Evolutionary conservation across 1,284 basidiomycete genomes (phyloP), one percentile per base, ranked within the genome.

Genomic region (Malassezia dermatis): DNA sequence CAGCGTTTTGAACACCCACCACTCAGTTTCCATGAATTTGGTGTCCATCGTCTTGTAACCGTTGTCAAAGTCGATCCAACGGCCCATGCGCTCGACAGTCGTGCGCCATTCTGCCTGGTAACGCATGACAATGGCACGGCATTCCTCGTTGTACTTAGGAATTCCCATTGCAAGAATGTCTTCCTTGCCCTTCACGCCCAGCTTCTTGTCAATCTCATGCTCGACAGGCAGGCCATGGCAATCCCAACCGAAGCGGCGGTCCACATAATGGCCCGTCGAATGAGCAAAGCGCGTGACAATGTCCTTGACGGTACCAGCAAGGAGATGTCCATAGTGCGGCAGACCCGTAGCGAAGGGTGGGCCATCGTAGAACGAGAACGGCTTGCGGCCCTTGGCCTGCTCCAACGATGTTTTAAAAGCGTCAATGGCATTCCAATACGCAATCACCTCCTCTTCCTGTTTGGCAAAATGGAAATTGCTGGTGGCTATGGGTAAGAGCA

Each of bases 41-140:
- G 84, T 78, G 75, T 98, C 88, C 61, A 98, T 81, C 12, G 94
- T 99, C 79, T 95, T 96, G 82, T 99, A 99, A 66, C 94, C 94
- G 65, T 94, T 88, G 78, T 99, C 94, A 72, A 98, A 99, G 77
- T 98, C 94, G 77, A 99, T 98, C 94, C 94, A 99, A 60, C 94
- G 83, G 35, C 93, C 94, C 85, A 98, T 93, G 61, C 94, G 84
- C 77, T 95, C 93, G 56, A 99, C 93, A 5, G 90, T 98, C 34
- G 78, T 71, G 56, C 89, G 83, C 94, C 94, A 99, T 75, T 98
- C 91, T 13, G 80, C 80, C 5, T 91, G 82, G 76, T 98, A 98
- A 41, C 90, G 83, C 91, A 99, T 96, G 71, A 99, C 94, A 75
- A 98, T 98, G 59, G 85, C 83, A 37, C 90, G 84, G 75, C 94